Conservation (phyloP, 1,139 yeast species). For the Saccharomycopsis hybrid region DNA sequence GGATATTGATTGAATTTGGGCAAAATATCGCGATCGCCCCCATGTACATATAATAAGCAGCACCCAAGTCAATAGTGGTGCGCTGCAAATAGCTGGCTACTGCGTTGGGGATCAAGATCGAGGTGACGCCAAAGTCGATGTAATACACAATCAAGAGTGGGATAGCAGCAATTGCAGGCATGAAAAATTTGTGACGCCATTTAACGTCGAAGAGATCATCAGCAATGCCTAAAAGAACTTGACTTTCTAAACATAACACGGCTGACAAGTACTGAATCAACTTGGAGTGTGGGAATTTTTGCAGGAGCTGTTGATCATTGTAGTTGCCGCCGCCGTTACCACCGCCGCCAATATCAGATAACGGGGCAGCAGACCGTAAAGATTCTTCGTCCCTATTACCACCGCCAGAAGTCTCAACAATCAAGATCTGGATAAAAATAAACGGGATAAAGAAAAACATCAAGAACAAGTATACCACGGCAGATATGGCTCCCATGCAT, state of each 20-base stretch:
- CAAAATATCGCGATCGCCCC: conserved; percentile 86
- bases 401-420: conserved; percentile 50
- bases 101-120: conserved; percentile 67
- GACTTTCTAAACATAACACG: conserved; percentile 73
- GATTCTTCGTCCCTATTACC: conserved; percentile 43
- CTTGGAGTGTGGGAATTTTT: conserved; percentile 70
- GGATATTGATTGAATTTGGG: conserved; percentile 92
- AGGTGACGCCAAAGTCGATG: conserved; percentile 90
- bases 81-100: conserved; percentile 27
- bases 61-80: conserved; percentile 66
- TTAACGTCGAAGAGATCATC: conserved; percentile 93
- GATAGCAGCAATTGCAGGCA: conserved; percentile 91
- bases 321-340: neutral
- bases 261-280: conserved; percentile 84
- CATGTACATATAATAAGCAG: conserved; percentile 81
- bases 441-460: conserved; percentile 88
- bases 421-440: conserved; percentile 74
- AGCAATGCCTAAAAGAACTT: conserved; percentile 79
- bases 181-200: conserved; percentile 94
- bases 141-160: conserved; percentile 89
- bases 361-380: neutral
- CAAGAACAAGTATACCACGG: conserved; percentile 69
- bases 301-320: neutral
- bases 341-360: conserved; percentile 15
- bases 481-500: conserved; percentile 83